Conservation (phyloP, 306 rosid genomes). For the Alnus glutinosa region DNA sequence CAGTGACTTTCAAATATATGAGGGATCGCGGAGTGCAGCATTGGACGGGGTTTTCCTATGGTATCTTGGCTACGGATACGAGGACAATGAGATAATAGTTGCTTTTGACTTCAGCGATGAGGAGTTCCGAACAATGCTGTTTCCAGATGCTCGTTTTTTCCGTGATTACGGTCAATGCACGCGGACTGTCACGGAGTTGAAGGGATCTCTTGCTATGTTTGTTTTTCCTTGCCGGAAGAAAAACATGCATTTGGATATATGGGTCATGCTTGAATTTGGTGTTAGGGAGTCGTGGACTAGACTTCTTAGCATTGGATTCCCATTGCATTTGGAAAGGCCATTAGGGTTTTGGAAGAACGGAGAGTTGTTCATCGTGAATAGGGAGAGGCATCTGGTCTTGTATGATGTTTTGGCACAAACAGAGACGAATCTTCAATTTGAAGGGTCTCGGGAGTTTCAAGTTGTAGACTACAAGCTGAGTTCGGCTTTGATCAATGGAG, state of each 20-base stretch:
- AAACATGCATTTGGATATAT: neutral
- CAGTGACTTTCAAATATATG: accelerated
- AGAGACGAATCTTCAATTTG: neutral
- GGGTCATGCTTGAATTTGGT: constrained; percentile 3
- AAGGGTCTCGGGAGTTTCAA: neutral
- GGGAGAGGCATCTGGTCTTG: neutral
- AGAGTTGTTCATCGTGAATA: neutral
- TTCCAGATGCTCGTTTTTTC: neutral
- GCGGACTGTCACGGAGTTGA: neutral
- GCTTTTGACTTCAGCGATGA: neutral
- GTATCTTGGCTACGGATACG: neutral
- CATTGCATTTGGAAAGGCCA: neutral
- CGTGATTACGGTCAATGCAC: neutral
- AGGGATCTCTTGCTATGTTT: neutral
- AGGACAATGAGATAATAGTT: neutral
- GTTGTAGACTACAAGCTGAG: neutral
- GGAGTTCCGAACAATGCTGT: neutral
- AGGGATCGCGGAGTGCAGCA: neutral
- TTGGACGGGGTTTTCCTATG: neutral
- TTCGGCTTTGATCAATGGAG: no score
- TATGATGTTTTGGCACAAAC: neutral
- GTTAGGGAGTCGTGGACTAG: neutral
- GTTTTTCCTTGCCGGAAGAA: no score
- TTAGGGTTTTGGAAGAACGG: constrained; percentile 4
- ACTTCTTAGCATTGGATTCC: neutral